These are phyloP conservation scores for Gamsiella multidivaricata DNA, from an alignment of 192 early-diverging fungal species.

Conservation along the genomic window DNA sequence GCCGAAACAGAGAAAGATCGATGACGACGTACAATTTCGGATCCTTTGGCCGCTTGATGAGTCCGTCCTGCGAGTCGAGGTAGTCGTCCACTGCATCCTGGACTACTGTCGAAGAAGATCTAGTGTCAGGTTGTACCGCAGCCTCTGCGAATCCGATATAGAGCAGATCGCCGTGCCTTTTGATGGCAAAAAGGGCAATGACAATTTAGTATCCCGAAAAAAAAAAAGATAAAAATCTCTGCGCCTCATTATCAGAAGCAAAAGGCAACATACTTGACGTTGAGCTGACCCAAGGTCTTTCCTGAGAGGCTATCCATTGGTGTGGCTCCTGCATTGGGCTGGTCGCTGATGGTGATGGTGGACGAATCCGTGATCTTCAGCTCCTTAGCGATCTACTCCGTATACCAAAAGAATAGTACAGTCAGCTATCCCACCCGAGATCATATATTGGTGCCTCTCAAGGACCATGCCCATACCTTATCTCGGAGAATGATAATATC, in stretches of 20 bases:
- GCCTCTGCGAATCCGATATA: conserved; percentile 59
- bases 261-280: conserved; percentile 49
- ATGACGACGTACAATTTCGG: conserved; percentile 73
- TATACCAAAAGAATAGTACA: conserved; percentile 1
- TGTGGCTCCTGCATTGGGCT: conserved; percentile 48
- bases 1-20: neutral
- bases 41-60: conserved; percentile 84
- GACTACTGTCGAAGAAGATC: conserved; percentile 30
- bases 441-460: too few relatives aligned
- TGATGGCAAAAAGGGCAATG: neutral
- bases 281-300: conserved; percentile 44
- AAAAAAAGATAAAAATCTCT: neutral
- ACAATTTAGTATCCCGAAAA: neutral
- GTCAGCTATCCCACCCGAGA: conserved; percentile 3
- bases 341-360: conserved; percentile 56
- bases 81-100: conserved; percentile 85
- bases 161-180: conserved; percentile 65
- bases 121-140: conserved; percentile 9
- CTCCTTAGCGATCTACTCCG: conserved; percentile 55
- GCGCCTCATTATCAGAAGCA: neutral
- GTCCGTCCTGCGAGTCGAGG: conserved; percentile 84
- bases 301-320: conserved; percentile 43
- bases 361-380: conserved; percentile 56
- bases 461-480: conserved; percentile 61
- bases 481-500: conserved; percentile 59